Percentiles rank a stretch among this genome's conserved stretches.
These are phyloP conservation scores for Penicillium chermesinum DNA, from an alignment of 495 filamentous ascomycete genomes.

Conservation along the genomic window DNA sequence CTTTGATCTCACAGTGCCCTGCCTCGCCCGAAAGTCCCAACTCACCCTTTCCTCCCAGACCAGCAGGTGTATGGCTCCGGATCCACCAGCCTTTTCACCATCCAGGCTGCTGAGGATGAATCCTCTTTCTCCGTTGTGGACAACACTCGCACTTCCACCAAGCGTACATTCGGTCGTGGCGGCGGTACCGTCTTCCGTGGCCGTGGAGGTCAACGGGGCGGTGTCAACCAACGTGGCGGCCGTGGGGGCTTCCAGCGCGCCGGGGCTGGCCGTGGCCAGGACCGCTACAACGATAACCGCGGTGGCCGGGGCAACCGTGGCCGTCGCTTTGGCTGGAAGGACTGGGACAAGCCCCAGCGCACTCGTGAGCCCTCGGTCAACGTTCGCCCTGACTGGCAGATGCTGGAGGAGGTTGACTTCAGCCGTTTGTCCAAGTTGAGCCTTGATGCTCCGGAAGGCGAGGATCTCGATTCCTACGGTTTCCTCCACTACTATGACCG, in stretches of 20 bases:
- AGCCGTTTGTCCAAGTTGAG: constrained; percentile 91
- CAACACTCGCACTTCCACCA: constrained; percentile 77
- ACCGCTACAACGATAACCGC: constrained; percentile 60
- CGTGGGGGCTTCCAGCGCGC: constrained; percentile 63
- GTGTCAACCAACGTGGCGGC: constrained; percentile 41
- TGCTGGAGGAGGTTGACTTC: constrained; percentile 98
- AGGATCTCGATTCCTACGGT: constrained; percentile 91
- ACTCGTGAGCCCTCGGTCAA: constrained; percentile 93
- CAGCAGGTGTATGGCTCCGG: constrained; percentile 96
- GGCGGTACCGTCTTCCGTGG: constrained; percentile 85
- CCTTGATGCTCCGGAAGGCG: constrained; percentile 87
- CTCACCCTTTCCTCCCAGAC: constrained; percentile 46
- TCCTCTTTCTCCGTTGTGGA: constrained; percentile 97
- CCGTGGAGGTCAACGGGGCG: constrained; percentile 61
- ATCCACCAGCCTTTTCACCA: constrained; percentile 76
- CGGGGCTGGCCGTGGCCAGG: constrained; percentile 60
- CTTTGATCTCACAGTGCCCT: constrained; percentile 2
- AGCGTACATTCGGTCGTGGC: constrained; percentile 82
- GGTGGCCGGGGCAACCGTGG: constrained; percentile 37
- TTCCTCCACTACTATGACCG: constrained; percentile 98
- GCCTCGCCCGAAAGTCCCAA: constrained; percentile 2
- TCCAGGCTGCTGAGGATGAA: constrained; percentile 90
- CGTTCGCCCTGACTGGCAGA: constrained; percentile 88
- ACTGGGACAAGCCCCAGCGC: constrained; percentile 95
- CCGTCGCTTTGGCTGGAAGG: constrained; percentile 94